phyloP scores from a whole-genome alignment of 805 yeast species.

The Yarrowia yakushimensis region DNA sequence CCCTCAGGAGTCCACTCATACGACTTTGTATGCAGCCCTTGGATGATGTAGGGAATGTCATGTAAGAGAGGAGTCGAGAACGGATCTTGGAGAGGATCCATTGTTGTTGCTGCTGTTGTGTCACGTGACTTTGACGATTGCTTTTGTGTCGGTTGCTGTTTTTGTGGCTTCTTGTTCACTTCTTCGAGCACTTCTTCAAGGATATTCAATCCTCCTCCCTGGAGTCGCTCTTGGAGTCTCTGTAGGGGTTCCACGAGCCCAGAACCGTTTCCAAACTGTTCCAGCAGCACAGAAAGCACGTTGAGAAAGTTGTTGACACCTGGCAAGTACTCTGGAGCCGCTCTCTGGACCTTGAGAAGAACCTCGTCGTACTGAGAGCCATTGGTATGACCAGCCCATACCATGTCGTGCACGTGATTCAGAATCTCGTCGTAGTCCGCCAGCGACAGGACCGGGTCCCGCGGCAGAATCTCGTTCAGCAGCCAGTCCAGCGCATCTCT shows the following conservation, averaged over 20 bases:
- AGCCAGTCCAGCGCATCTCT: slow-evolving; percentile 18
- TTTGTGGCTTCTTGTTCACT: background rate
- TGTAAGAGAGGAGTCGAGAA: slow-evolving; percentile 18
- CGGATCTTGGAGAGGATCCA: background rate
- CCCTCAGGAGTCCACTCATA: slow-evolving; percentile 29
- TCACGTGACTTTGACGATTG: background rate
- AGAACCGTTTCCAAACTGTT: background rate
- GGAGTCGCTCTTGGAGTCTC: background rate
- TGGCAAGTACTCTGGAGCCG: background rate
- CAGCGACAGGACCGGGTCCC: background rate
- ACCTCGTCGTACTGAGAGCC: slow-evolving; percentile 3
- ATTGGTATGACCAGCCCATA: background rate
- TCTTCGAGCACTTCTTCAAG: background rate
- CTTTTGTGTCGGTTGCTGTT: background rate
- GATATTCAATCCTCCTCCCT: background rate
- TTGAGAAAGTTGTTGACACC: slow-evolving; percentile 6
- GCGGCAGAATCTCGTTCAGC: slow-evolving; percentile 12
- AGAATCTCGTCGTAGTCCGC: slow-evolving; percentile 15
- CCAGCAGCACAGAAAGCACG: background rate
- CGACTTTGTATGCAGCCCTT: slow-evolving; percentile 33
- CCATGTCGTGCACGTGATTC: slow-evolving; percentile 7
- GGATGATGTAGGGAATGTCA: slow-evolving; percentile 37
- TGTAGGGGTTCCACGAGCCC: background rate
- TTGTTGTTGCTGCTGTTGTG: background rate
- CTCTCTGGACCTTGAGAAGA: background rate